Evolutionary conservation across 495 filamentous ascomycete genomes (phyloP), one percentile per base, ranked within the genome.

Genomic region (Podospora pseudopauciseta): DNA sequence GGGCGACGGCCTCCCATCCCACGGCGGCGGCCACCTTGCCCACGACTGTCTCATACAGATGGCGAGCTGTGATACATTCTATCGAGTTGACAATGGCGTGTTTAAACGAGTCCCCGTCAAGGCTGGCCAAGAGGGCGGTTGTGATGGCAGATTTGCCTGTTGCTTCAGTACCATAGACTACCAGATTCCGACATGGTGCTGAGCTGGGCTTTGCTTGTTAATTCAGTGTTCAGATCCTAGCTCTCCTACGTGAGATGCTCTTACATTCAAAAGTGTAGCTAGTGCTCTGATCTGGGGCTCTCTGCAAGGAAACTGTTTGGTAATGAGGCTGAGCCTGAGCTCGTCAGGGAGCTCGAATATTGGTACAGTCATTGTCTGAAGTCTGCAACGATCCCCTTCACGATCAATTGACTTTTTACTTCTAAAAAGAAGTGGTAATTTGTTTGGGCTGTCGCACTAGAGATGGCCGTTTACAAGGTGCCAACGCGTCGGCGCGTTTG

Each of bases 61-160:
- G 95, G 30, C 95, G 89, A 0, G 87, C 89, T 0, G 93, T 96
- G 63, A 99, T 91, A 73, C 93, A 97, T 83, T 98, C 94, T 63
- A 85, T 79, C 49, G 89, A 93, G 67, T 87, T 89, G 62, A 97
- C 81, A 66, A 97, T 86, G 39, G 91, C 89, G 73, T 91, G 88
- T 54, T 82, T 82, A 27, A 90, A 77, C 4, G 69, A 55, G 27
- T 58, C 60, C 18, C 70, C 68, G 13, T 27, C 30, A 11, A 80
- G 71, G 9, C 27, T 58, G 20, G 72, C 65, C 2, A 97, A 86
- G 19, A 95, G 81, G 9, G 84, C 81, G 56, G 81, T 80, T 26
- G 91, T 80, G 61, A 97, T 86, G 63, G 86, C 84, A 28, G 86
- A 91, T 80, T 97, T 98, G 69, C 95, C 96, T 0, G 94, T 97